phyloP scores from a whole-genome alignment of 2,329 filamentous ascomycete genomes.

The Sporothrix sp. region DNA sequence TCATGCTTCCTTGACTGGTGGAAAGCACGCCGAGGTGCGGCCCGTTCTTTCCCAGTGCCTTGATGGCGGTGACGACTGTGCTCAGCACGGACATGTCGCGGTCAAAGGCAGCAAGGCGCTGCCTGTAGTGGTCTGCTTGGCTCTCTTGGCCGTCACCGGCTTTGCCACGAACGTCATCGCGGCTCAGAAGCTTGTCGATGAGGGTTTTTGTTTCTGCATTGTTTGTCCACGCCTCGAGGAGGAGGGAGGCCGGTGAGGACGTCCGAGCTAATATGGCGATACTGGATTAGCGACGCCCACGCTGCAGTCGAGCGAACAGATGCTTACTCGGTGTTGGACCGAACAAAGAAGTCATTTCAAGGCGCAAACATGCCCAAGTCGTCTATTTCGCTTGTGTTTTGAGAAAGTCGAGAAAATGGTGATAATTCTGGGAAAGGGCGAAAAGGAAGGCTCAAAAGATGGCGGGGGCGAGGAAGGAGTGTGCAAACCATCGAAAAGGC shows the following conservation, averaged over 20 bases:
- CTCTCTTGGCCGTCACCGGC: not conserved
- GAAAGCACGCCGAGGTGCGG: constrained; percentile 3
- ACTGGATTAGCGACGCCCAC: no score
- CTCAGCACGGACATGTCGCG: constrained; percentile 11
- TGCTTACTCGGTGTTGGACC: constrained; percentile 13
- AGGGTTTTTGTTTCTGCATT: constrained; percentile 10
- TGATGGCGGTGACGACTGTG: constrained; percentile 13
- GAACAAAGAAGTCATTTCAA: constrained; percentile 12
- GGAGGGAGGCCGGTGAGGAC: constrained; percentile 11
- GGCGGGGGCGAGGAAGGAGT: not conserved
- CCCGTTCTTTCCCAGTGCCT: constrained; percentile 6
- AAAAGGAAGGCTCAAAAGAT: not conserved
- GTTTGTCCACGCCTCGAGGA: constrained; percentile 17
- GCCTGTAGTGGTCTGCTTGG: not conserved
- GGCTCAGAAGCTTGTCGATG: constrained; percentile 6
- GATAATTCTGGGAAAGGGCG: no score
- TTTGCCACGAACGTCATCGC: not conserved
- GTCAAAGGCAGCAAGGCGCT: constrained; percentile 14
- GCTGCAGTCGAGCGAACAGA: no score
- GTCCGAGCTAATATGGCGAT: constrained; percentile 13
- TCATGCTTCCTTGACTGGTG: not conserved
- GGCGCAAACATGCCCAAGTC: not conserved
- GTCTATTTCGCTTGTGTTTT: not conserved
- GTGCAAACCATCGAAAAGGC: not conserved
- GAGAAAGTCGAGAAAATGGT: no score